Evolutionary conservation across 106 monocot genomes (phyloP), one percentile per base, ranked within the genome.

Genomic region (Acanthochlamys bracteata): DNA sequence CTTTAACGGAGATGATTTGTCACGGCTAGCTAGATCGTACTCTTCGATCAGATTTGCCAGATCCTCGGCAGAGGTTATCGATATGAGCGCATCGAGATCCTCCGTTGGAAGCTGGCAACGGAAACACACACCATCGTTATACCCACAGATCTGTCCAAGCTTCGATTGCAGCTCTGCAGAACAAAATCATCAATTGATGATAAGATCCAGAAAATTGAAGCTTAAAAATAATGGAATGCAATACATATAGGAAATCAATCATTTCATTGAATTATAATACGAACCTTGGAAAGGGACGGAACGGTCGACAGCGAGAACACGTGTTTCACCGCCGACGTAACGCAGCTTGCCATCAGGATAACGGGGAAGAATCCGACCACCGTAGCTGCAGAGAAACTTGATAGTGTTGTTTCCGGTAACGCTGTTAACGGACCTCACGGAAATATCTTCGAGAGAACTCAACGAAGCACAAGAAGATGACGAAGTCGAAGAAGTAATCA

Each of bases 301-400:
- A 17, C 86, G 75, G 33, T 84, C 72, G 58, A 92, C 79, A 66
- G 91, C 64, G 67, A 86, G 68, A 41, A 92, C 81, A 11, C 91
- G 69, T 16, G 76, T 84, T 25, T 81, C 78, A 11, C 91, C 86
- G 60, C 91, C 91, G 33, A 81, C 69, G 58, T 86, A 86, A 14
- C 91, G 86, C 47, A 86, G 83, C 59, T 79, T 83, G 14, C 81
- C 81, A 42, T 91, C 86, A 27, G 78, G 73, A 53, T 74, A 74
- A 26, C 81, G 80, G 39, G 86, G 91, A 20, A 81, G 71, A 68
- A 91, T 91, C 78, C 63, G 75, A 10, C 91, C 91, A 39, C 83
- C 86, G 51, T 86, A 81, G 75, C 86, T 91, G 60, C 91, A 91
- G 16, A 91, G 59, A 62, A 91, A 79, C 83, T 91, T 91, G 68